Evolutionary conservation across 495 filamentous ascomycete genomes (phyloP).

Genomic region (Cenococcum geophilum): DNA sequence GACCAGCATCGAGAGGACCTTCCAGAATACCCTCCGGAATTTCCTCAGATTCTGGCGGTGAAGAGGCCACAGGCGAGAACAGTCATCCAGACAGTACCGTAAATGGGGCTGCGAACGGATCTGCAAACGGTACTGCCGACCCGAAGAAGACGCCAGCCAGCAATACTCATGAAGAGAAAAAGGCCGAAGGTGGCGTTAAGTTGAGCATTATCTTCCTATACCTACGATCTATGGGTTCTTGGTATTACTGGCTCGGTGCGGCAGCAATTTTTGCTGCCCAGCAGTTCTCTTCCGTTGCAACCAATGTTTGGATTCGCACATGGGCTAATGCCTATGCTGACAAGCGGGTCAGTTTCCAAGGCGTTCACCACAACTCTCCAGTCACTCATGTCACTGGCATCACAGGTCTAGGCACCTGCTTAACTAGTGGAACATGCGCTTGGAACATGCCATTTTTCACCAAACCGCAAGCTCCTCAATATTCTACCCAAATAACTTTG

Average conservation of each 20-base stretch:
- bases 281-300: constrained; percentile 75
- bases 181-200: constrained; percentile 78
- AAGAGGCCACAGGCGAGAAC: constrained; percentile 30
- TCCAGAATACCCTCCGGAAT: constrained; percentile 68
- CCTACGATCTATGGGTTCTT: constrained; percentile 79
- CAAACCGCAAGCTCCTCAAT: constrained; percentile 5
- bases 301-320: constrained; percentile 87
- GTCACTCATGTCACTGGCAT: constrained; percentile 37
- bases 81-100: constrained; percentile 34
- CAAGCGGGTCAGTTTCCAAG: constrained; percentile 23
- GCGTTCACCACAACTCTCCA: constrained; percentile 30
- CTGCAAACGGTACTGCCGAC: constrained; percentile 29
- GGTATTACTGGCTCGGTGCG: constrained; percentile 87
- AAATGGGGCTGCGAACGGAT: constrained; percentile 39
- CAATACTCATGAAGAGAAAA: constrained; percentile 57
- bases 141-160: constrained; percentile 36
- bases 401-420: constrained; percentile 33
- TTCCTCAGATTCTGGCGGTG: constrained; percentile 55
- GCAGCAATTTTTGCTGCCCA: constrained; percentile 67
- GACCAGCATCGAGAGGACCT: constrained; percentile 55
- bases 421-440: constrained; percentile 39
- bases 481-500: constrained; percentile 12
- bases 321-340: constrained; percentile 65
- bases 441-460: constrained; percentile 38
- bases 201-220: constrained; percentile 79